A percentile compares a stretch with the other conserved stretches of the same genome.
phyloP scores from a whole-genome alignment of 2,329 filamentous ascomycete species.

The Curvularia hawaiiensis region DNA sequence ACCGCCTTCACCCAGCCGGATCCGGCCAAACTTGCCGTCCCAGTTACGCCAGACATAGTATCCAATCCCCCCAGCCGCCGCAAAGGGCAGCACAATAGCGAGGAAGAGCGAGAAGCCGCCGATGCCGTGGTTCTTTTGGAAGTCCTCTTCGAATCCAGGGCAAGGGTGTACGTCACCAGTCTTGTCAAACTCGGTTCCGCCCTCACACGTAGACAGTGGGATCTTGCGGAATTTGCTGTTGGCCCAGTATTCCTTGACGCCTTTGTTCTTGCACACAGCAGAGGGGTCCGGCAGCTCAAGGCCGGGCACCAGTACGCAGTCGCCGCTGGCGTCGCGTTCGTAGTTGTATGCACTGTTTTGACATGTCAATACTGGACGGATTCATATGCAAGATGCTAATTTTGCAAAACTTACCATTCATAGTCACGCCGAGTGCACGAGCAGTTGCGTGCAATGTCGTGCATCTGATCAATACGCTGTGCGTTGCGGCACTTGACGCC shows the following conservation, averaged over 20 bases:
- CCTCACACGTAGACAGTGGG: slow-evolving; percentile 83
- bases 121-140: slow-evolving; percentile 70
- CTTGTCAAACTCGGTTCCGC: slow-evolving; percentile 76
- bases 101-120: slow-evolving; percentile 82
- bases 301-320: slow-evolving; percentile 78
- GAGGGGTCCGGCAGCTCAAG: slow-evolving; percentile 67
- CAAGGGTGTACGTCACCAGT: slow-evolving; percentile 67
- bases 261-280: slow-evolving; percentile 64
- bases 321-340: slow-evolving; percentile 75
- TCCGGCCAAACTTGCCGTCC: slow-evolving; percentile 86
- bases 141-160: slow-evolving; percentile 81
- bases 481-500: slow-evolving; percentile 82
- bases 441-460: slow-evolving; percentile 76
- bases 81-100: slow-evolving; percentile 77
- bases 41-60: slow-evolving; percentile 87
- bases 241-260: slow-evolving; percentile 80
- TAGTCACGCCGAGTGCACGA: slow-evolving; percentile 83
- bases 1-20: slow-evolving; percentile 76
- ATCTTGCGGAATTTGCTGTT: slow-evolving; percentile 89
- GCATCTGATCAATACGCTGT: slow-evolving; percentile 66
- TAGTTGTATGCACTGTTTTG: slow-evolving; percentile 86
- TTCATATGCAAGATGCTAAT: too few species aligned
- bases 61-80: slow-evolving; percentile 71
- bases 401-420: slow-evolving; percentile 95
- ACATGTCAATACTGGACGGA: too few species aligned